These are phyloP conservation scores for Colletotrichum paranaense DNA, from an alignment of 2,329 filamentous ascomycete genomes.

Conservation along the genomic window DNA sequence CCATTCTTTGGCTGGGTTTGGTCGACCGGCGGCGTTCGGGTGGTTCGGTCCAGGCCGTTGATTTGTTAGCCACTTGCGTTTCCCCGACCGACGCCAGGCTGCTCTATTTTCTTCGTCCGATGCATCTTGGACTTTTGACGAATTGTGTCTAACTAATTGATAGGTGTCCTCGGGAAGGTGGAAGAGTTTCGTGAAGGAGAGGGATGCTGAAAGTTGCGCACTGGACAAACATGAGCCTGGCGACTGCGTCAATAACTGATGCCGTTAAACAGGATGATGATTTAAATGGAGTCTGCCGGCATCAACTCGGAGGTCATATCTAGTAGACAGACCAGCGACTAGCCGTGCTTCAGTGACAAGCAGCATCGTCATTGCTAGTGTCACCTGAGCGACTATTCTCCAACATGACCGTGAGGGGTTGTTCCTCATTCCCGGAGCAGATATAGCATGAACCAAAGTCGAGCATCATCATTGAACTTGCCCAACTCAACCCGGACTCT, in stretches of 20 bases:
- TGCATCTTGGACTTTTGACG: not conserved
- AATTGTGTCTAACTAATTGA: not conserved
- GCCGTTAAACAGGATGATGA: not conserved
- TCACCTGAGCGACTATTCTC: not conserved
- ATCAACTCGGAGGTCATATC: not conserved
- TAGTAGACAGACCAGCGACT: not conserved
- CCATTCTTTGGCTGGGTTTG: not conserved
- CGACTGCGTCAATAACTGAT: not conserved
- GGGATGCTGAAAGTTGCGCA: not conserved
- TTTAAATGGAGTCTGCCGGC: not conserved
- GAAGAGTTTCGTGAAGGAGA: not conserved
- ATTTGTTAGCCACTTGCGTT: not conserved
- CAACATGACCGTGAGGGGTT: not conserved
- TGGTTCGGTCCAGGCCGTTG: slow-evolving; percentile 7
- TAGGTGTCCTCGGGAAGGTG: not conserved
- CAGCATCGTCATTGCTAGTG: slow-evolving; percentile 3
- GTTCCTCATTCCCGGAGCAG: not conserved
- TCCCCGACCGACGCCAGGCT: not conserved
- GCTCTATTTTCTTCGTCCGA: not conserved
- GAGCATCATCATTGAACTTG: not conserved
- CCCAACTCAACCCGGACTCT: not conserved
- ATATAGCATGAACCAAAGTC: not conserved
- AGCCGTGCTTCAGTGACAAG: not conserved
- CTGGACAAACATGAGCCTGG: not conserved
- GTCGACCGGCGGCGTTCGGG: not conserved